Percentiles rank a stretch among this genome's conserved stretches.
phyloP scores from a whole-genome alignment of 2,329 filamentous ascomycete genomes.

The Hymenoscyphus infarciens region DNA sequence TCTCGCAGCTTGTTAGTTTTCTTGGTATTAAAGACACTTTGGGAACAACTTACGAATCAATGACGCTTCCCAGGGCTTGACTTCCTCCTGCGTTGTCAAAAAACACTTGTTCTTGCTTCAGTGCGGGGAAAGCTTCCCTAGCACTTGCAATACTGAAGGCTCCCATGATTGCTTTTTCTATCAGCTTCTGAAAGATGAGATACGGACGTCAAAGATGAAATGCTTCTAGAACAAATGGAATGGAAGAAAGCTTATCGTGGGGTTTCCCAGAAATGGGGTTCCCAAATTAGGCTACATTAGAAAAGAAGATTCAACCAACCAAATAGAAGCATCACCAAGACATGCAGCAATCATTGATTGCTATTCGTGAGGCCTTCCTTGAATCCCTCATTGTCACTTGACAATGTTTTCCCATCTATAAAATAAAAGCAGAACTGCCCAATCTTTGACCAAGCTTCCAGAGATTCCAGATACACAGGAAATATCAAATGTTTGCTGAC shows the following conservation, averaged over 20 bases:
- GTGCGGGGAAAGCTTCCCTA: conserved; percentile 63
- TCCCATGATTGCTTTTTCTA: conserved; percentile 23
- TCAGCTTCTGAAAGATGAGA: too few species aligned
- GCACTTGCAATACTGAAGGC: conserved; percentile 53
- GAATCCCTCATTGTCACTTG: background rate
- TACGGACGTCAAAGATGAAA: background rate
- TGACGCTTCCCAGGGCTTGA: conserved; percentile 64
- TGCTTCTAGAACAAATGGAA: background rate
- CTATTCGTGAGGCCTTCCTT: background rate
- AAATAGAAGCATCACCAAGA: background rate
- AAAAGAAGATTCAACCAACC: background rate
- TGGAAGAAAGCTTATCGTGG: background rate
- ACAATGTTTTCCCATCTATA: too few species aligned
- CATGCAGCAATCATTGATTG: background rate
- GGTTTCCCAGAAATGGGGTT: background rate
- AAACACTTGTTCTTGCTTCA: conserved; percentile 64
- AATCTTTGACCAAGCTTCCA: too few species aligned
- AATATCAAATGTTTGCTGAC: too few species aligned
- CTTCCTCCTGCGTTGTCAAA: conserved; percentile 78
- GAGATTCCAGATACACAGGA: too few species aligned
- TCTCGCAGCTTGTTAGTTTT: conserved; percentile 37
- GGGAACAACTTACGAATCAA: conserved; percentile 53
- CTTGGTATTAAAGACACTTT: background rate
- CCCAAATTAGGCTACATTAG: background rate
- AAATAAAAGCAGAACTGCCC: too few species aligned